Conservation (phyloP, 179 eudicot genomes). For the Nepenthes alata region DNA sequence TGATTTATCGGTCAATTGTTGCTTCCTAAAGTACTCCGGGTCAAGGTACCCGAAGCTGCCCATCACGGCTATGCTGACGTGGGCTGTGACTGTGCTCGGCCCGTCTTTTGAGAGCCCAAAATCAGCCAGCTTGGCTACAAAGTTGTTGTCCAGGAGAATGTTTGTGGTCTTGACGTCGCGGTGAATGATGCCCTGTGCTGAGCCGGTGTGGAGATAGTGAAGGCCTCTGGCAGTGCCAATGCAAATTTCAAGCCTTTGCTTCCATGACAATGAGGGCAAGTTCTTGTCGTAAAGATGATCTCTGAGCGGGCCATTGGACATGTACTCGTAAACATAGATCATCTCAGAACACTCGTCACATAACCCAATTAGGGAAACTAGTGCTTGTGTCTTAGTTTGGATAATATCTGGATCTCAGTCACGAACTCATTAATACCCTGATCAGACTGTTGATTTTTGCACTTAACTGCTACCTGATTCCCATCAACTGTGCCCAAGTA, state of each 20-base stretch:
- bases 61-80: slow-evolving; percentile 77
- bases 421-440: slow-evolving; percentile 88
- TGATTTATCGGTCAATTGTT: slow-evolving; percentile 66
- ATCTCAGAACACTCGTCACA: slow-evolving; percentile 74
- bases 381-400: slow-evolving; percentile 80
- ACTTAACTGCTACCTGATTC: slow-evolving; percentile 61
- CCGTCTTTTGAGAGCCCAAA: slow-evolving; percentile 80
- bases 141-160: slow-evolving; percentile 61
- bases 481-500: slow-evolving; percentile 64
- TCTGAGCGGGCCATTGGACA: slow-evolving; percentile 74
- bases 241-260: slow-evolving; percentile 67
- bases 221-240: slow-evolving; percentile 88
- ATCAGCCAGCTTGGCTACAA: slow-evolving; percentile 77
- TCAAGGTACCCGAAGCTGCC: slow-evolving; percentile 76
- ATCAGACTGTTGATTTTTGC: slow-evolving; percentile 69
- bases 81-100: slow-evolving; percentile 32
- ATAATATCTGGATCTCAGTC: slow-evolving; percentile 71
- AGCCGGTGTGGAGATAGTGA: slow-evolving; percentile 82
- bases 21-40: slow-evolving; percentile 72
- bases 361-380: slow-evolving; percentile 79
- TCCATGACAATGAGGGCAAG: slow-evolving; percentile 54
- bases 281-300: slow-evolving; percentile 71
- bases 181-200: slow-evolving; percentile 77
- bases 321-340: slow-evolving; percentile 83
- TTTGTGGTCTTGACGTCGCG: slow-evolving; percentile 87